Base-by-base conservation (phyloP, 1,139 yeast genomes). In the Pneumocystis wakefieldiae region DNA sequence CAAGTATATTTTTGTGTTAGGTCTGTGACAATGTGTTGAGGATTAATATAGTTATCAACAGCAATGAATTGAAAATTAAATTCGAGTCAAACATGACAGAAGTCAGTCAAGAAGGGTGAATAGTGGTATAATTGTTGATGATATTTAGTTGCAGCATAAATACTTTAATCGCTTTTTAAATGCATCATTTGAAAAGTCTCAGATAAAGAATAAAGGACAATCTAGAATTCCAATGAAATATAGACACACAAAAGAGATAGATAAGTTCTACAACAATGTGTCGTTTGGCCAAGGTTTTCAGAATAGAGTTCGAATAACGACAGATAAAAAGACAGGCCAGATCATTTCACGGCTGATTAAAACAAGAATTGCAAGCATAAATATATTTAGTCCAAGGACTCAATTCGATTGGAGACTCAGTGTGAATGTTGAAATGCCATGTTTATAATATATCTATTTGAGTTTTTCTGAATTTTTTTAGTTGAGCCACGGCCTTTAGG, bases 391-490 rank as follows among this genome's bases (percentile, higher is more conserved):
- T 24, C 69, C 69, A 17, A 58, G 38, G 14, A 32, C 53, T 17
- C 60, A 60, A 19, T 66, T 67, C 39, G 69, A 67, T 58, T 59
- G 62, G 37, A 67, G 69, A 42, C 55, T 67, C 36, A 59, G 65
- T 58, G 55, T 67, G 35, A 67, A 65, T 58, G 59, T 61, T 57
- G 69, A 67, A 63, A 32, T 42, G 62, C 66, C 62, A 28, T 62
- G 37, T 36, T 59, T 15, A 37, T 59, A 28, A 53, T 59, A 5
- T 57, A 59, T 14, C 42, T 19, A 3, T 57, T 10, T 39, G 12
- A 10, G 4, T 24, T 39, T 10, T 37, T 19, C 29, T 37, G 28
- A 57, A 57, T 24, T 12, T 37, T 37, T 39, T 24, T 39, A 37
- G 41, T 57, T 39, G 42, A 57, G 19, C n/a, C 62, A 6, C 48